Percentiles rank a stretch among this genome's conserved stretches.
Conservation (phyloP, 768 basidiomycete genomes). For the Rhizopogon roseolus region DNA sequence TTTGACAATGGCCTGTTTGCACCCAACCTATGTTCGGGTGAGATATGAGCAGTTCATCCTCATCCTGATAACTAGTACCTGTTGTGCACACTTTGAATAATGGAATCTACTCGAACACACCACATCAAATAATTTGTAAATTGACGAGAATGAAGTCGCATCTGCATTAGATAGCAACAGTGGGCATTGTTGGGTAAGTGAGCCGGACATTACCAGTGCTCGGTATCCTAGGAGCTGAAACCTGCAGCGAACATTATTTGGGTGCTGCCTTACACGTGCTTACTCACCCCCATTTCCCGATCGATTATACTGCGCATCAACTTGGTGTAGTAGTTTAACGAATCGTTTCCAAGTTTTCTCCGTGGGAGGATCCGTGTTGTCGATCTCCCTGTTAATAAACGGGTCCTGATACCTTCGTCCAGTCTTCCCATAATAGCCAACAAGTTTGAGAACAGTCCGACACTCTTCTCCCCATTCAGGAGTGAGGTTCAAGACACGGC, state of each 20-base stretch:
- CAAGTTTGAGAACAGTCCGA: conserved; percentile 44
- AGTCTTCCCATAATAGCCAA: conserved; percentile 51
- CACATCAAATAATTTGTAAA: no score
- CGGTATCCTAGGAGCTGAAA: not conserved
- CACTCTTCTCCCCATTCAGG: conserved; percentile 42
- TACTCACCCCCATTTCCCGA: not conserved
- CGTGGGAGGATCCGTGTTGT: conserved; percentile 38
- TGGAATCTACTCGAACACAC: no score
- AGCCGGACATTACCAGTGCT: not conserved
- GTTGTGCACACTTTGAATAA: no score
- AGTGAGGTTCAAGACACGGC: conserved; percentile 42
- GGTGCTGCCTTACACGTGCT: not conserved
- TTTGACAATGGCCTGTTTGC: no score
- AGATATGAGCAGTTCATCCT: no score
- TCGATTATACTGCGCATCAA: conserved; percentile 31
- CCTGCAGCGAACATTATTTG: no score
- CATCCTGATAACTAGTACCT: no score
- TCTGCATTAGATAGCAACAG: not conserved
- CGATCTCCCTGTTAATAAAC: conserved; percentile 44
- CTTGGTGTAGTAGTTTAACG: conserved; percentile 40
- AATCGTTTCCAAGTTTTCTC: conserved; percentile 46
- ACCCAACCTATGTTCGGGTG: no score
- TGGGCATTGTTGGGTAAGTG: not conserved
- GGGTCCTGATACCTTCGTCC: conserved; percentile 46
- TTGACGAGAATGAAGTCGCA: no score